A percentile compares a stretch with the other conserved stretches of the same genome.
Conservation (phyloP, 2,329 filamentous ascomycete species). For the Diaporthe sp. region DNA sequence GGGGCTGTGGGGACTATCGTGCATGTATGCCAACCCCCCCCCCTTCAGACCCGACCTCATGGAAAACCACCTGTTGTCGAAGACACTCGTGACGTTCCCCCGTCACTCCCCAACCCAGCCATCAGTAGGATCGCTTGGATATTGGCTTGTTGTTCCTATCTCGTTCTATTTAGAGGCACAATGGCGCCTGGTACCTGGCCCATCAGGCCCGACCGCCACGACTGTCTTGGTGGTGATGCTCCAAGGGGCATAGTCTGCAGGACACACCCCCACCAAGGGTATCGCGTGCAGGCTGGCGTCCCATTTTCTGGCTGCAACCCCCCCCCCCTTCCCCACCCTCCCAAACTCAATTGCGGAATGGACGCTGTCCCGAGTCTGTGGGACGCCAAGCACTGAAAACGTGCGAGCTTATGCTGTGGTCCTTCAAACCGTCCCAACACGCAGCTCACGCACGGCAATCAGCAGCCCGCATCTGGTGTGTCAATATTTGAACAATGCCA, state of each 20-base stretch:
- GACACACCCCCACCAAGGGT: neutral
- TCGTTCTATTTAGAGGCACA: constrained; percentile 7
- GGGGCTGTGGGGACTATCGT: neutral
- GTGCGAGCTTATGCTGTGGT: constrained; percentile 17
- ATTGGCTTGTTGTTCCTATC: neutral
- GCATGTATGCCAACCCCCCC: neutral
- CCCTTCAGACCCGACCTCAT: neutral
- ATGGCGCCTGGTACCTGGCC: neutral
- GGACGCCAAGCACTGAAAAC: constrained; percentile 24
- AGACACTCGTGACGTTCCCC: neutral
- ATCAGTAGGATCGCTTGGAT: constrained; percentile 3
- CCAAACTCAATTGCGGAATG: constrained; percentile 22
- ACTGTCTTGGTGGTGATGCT: constrained; percentile 10
- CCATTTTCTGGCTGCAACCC: neutral
- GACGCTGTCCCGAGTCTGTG: constrained; percentile 17
- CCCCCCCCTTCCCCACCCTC: neutral
- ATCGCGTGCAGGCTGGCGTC: neutral
- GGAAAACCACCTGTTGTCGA: neutral
- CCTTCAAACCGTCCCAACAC: neutral
- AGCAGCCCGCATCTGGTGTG: constrained; percentile 13
- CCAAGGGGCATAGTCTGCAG: neutral
- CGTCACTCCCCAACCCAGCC: neutral
- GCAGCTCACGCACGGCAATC: constrained; percentile 14
- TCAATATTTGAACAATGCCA: neutral
- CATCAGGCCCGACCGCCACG: neutral